Evolutionary conservation across 192 early-diverging fungal genomes (phyloP).

Genomic region (Umbelopsis sp.): DNA sequence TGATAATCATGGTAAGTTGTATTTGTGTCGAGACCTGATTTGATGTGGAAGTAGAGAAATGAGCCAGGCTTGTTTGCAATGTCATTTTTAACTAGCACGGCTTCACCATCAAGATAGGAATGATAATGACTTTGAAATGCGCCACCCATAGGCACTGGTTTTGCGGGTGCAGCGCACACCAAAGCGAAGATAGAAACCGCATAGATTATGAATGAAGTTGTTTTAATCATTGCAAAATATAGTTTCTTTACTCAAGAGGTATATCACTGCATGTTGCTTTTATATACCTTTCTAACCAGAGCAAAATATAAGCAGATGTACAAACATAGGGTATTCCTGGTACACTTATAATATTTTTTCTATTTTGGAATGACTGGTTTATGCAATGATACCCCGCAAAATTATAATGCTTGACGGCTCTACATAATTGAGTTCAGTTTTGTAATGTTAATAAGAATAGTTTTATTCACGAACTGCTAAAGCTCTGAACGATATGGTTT

Average conservation of each 20-base stretch:
- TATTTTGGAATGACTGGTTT: too few species aligned
- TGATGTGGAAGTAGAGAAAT: conserved; percentile 4
- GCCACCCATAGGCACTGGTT: neutral
- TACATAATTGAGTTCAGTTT: too few species aligned
- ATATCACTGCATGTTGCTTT: too few species aligned
- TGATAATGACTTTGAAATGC: neutral
- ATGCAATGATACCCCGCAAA: too few species aligned
- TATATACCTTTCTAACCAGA: too few species aligned
- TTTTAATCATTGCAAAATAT: neutral
- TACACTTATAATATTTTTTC: too few species aligned
- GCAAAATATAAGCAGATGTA: too few species aligned
- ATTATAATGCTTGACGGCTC: too few species aligned
- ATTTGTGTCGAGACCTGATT: neutral
- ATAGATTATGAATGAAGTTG: neutral
- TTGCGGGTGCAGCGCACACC: neutral
- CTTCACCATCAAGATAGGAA: conserved; percentile 1
- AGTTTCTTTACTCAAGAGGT: neutral
- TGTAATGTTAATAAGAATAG: too few species aligned
- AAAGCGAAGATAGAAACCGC: neutral
- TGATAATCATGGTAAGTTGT: conserved; percentile 2
- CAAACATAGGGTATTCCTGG: too few species aligned
- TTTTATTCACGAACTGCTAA: too few species aligned
- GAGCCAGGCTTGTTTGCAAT: conserved; percentile 4
- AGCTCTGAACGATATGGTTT: too few species aligned
- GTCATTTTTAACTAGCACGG: conserved; percentile 8